Evolutionary conservation across 2,329 filamentous ascomycete genomes (phyloP), one percentile per base, ranked within the genome.

Genomic region (Cladosporium cucumerinum): DNA sequence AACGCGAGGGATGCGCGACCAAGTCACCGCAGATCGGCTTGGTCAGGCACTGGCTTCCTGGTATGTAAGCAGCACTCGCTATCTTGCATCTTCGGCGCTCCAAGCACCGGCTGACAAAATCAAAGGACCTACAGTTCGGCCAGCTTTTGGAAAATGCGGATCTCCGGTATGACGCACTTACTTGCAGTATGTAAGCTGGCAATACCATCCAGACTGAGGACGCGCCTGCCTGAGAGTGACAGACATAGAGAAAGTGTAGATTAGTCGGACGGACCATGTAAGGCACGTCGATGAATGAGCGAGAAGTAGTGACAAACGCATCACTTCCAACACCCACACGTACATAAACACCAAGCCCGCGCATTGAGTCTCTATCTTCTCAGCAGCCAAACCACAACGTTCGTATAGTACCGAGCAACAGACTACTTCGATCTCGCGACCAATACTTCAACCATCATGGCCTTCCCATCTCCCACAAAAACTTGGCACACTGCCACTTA

Each of bases 401-500:
- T 18, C 3, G 12, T 28, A 10, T 16, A 52, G 3, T 14, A 52
- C 14, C 8, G 8, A 46, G 12, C 10, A 5, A 26, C 25, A 52
- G 4, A 28, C 48, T 28, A 18, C 26, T 28, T 10, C 28, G 2
- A 11, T 34, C 28, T n/a, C 26, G 12, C 32, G 11, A 32, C 4
- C 26, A 52, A 30, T 21, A 52, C 16, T 21, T 36, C 26, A n/a
- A n/a, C 12, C 34, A 26, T 26, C 32, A 52, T 36, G 64, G 61
- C 30, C 8, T 62, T 39, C 18, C 43, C 26, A 6, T 78, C 75
- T 28, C 75, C 75, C 65, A 81, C 79, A 55, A 66, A 69, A 65
- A 76, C 67, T 1, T 78, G 69, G 69, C 78, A 78, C 69, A 72
- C 66, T n/a, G 69, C 70, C n/a, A 66, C 74, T 0, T 76, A 79